These are phyloP conservation scores for Vitis rupestris DNA, from an alignment of 164 flowering plant species.

Conservation along the genomic window DNA sequence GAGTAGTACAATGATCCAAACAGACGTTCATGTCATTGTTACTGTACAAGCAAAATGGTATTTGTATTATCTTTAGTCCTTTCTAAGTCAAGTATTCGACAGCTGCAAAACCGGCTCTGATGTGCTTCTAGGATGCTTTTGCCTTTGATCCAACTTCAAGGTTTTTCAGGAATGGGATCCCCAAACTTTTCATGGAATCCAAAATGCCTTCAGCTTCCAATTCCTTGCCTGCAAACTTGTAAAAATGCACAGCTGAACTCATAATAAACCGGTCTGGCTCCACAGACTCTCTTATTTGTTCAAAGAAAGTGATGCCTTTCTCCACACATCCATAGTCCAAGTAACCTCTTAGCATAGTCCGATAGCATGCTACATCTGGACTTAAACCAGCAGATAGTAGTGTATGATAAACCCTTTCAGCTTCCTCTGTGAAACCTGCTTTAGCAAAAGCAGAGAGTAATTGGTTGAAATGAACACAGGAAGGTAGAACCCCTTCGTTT, in stretches of 20 bases:
- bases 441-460: constrained; percentile 47
- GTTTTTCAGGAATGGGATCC: constrained; percentile 42
- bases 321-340: constrained; percentile 61
- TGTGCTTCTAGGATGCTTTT: not conserved
- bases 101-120: too few relatives aligned
- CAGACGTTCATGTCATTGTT: too few relatives aligned
- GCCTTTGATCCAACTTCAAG: constrained; percentile 56
- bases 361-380: constrained; percentile 42
- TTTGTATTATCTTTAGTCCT: too few relatives aligned
- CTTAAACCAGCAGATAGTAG: constrained; percentile 35
- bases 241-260: constrained; percentile 77
- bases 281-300: constrained; percentile 30
- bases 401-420: constrained; percentile 53
- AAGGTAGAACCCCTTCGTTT: constrained; percentile 42
- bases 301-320: constrained; percentile 64
- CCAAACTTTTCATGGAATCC: constrained; percentile 49
- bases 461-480: constrained; percentile 56
- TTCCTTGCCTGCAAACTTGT: constrained; percentile 46
- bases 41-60: too few relatives aligned
- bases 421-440: constrained; percentile 58
- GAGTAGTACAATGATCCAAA: too few relatives aligned
- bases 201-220: constrained; percentile 42
- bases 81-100: too few relatives aligned
- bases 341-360: constrained; percentile 67
- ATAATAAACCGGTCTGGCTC: constrained; percentile 57